Base-by-base conservation (phyloP, 2,329 filamentous ascomycete species). In the Fusarium siculi region DNA sequence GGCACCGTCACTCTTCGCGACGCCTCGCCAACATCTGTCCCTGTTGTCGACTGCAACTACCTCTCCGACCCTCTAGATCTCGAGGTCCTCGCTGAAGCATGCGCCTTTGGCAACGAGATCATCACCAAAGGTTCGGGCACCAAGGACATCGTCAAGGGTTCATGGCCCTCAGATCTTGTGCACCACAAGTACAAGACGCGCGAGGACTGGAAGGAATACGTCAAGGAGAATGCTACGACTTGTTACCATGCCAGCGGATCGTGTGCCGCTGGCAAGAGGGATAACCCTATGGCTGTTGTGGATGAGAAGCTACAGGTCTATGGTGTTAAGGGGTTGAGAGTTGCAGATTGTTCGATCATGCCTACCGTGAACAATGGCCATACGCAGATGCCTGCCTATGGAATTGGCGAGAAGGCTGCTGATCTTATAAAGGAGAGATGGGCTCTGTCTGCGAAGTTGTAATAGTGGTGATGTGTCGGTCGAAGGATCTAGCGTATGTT, bases 191-290 rank as follows among this genome's bases (percentile, higher is more conserved):
- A 85, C 76, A 88, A 82, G 59, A 86, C 81, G 2, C 82, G 89
- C 19, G 76, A 78, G 18, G 76, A 91, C 44, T 91, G 90, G 90
- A 81, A 87, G 40, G 83, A 85, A 2, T 87, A 87, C 73, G 86
- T 91, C 10, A 87, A 84, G 74, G 80, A 90, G 37, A 84, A 90
- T 76, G 89, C 87, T n/a, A 90, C 88, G 5, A 90, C 89, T 30
- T 90, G 88, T 34, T 78, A 76, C 47, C 77, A 79, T 47, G 72
- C 77, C 9, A 68, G 70, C n/a, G 76, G 77, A 19, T 81, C 81
- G 7, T 80, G 79, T 58, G 74, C 76, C 7, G 82, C 82, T 76
- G 81, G 81, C 11, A 81, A 74, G 49, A 60, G 56, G 3, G 82
- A 81, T 16, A 88, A 92, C 74, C 79, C 83, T 4, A 85, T 85